Conservation (phyloP, 352 stramenopile species). For the Phytopythium litorale region DNA sequence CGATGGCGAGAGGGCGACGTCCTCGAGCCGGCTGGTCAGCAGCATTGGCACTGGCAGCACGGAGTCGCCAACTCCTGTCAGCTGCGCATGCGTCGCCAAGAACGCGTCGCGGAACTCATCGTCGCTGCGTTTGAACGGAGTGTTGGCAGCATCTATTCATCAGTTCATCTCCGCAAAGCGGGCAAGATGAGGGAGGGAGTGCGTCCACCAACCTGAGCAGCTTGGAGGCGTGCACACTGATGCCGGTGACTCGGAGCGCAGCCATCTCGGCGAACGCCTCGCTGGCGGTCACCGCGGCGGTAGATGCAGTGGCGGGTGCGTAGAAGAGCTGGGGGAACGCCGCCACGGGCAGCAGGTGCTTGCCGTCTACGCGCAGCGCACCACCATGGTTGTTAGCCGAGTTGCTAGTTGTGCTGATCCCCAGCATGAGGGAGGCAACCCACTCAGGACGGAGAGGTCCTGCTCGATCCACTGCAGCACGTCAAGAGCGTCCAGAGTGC, state of each 20-base stretch:
- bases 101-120: slow-evolving; percentile 29
- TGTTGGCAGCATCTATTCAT: neutral
- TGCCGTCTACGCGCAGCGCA: neutral
- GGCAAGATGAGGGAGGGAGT: neutral
- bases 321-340: slow-evolving; percentile 54
- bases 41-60: neutral
- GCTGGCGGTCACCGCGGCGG: slow-evolving; percentile 15
- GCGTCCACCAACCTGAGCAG: neutral
- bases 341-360: slow-evolving; percentile 15
- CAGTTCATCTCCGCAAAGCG: neutral
- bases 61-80: neutral
- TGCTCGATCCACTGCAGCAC: slow-evolving; percentile 51
- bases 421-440: slow-evolving; percentile 5
- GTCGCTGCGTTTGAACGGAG: slow-evolving; percentile 4
- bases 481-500: slow-evolving; percentile 34
- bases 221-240: slow-evolving; percentile 13
- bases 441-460: slow-evolving; percentile 58
- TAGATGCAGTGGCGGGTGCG: slow-evolving; percentile 13
- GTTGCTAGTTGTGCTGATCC: no score
- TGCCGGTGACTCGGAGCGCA: slow-evolving; percentile 21
- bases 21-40: slow-evolving; percentile 1
- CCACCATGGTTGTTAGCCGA: neutral
- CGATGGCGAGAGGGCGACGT: neutral
- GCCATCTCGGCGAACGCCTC: slow-evolving; percentile 35
- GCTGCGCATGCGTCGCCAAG: slow-evolving; percentile 6